Base-by-base conservation (phyloP, 345 rosid species). In the Cardamine occulta region DNA sequence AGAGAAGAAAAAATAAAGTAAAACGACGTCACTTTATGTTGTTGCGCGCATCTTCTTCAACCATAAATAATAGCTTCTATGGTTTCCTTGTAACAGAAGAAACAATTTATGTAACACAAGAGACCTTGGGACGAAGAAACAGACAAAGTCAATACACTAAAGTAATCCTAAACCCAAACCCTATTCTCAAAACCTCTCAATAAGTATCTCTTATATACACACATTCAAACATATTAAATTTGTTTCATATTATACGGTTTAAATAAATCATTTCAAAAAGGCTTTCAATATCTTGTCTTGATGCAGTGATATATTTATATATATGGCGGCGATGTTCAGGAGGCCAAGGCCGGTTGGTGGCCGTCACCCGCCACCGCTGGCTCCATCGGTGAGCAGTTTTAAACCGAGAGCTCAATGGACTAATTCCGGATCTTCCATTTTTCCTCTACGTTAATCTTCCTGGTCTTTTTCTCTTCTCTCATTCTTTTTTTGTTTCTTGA, bases 371-470 rank as follows among this genome's bases (percentile, higher is more conserved):
- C 81, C 81, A 57, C 74, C 77, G 23, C 15, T 78, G 44, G 69
- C 81, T 67, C 70, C 81, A 14, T 73, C 81, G n/a, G 78, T 78
- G 74, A 78, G 69, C 58, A 67, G 7, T 62, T 78, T 78, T 32
- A 78, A 73, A 69, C 81, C 81, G 32, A 66, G 78, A 73, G 78
- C 74, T 66, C 74, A 78, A 45, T 78, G 81, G 81, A 73, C 10
- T 24, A 78, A 26, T 44, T 23, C 59, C 0, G 81, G 44, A 56
- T 66, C 81, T 60, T 73, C 81, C 65, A 73, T 54, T 26, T 26
- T 59, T 67, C 55, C 78, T 78, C 53, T 52, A 67, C 34, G 74
- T 78, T 31, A 73, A 73, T 73, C 81, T 78, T 62, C 81, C 81
- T 32, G 81, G 81, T 78, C 55, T 23, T 19, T 15, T 66, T 57